Evolutionary conservation across 495 filamentous ascomycete genomes (phyloP), one percentile per base, ranked within the genome.

Genomic region (Xylaria cubensis): DNA sequence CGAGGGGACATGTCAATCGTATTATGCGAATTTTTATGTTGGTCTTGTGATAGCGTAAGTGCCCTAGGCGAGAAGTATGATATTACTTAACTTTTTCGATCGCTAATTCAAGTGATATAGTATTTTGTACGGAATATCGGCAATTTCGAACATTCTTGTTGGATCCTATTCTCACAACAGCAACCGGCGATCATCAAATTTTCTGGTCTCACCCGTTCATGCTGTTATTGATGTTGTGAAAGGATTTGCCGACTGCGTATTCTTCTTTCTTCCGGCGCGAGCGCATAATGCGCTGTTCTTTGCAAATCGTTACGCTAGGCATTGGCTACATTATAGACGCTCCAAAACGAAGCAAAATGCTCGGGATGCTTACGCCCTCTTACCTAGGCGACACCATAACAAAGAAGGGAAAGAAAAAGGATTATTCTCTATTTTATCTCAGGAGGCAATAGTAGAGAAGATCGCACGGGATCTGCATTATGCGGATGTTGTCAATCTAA

Each of bases 1-100:
- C n/a, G 32, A 61, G 12, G 34, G 32, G 34, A 61, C 58, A n/a
- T 61, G 58, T 7, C 32, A 61, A n/a, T 19, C 17, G 17, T 61
- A 36, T 61, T 61, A n/a, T 39, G n/a, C 9, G 34, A 61, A 13
- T 34, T 61, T 34, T 34, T 61, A 61, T 61, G 2, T 61, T 39
- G 58, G 58, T 34, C 58, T 61, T 61, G 58, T 61, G 8, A 19
- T 61, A 61, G 32, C 19, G 58, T 61, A 39, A 61, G 58, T n/a
- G 9, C 13, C 13, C 26, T 17, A 4, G 17, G 19, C 5, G 1
- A 32, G 13, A 26, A 32, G 12, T 39, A 12, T 61, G 4, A 39
- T 39, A 39, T 1, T 34, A 21, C 8, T 21, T 6, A 9, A 39
- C 19, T 29, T 36, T 59, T 0, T n/a, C 29, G 2, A 19, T 0